Evolutionary conservation across 2,329 filamentous ascomycete genomes (phyloP), one percentile per base, ranked within the genome.

Genomic region (Pseudocercospora crystallina): DNA sequence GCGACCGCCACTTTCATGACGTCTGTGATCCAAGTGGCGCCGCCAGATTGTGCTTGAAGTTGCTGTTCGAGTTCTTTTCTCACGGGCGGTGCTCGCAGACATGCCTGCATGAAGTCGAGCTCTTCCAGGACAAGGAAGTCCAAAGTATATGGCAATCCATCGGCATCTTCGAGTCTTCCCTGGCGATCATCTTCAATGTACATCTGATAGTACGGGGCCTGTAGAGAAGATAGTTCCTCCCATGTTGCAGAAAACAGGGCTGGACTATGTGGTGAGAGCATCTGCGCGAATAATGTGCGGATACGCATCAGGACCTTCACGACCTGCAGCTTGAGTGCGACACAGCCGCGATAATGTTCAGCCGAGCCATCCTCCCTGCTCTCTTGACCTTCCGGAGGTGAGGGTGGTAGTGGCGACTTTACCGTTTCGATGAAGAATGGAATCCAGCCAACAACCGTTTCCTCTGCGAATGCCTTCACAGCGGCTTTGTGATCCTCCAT

Each of bases 91-190:
- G 92, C 92, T 57, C 89, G 85, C 57, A 99, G 80, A 69, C 91
- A 91, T 51, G 90, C 86, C 71, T 96, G 94, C 67, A 99, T 82
- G 65, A 97, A 91, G 71, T 99, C 94, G 17, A 99, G 78, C 69
- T 97, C 91, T 69, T 99, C 94, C 7, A 97, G 76, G 3, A 97
- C 84, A 44, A 99, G 80, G 65, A 95, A 94, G 71, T 99, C 94
- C 17, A 99, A 78, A 1, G 91, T 96, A 71, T 95, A 96, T 0
- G 92, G 90, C n/a, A 99, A 78, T 36, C 85, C 85, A 67, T 99
- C 92, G 3, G 87, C 83, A 68, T 96, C 91, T 69, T 96, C 91
- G 31, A 97, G 73, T 33, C 92, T 84, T 47, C 90, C 89, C 71
- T 97, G 91, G 39, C 87, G 83, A 61, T 92, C 89, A 57, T 89